A percentile compares a stretch with the other conserved stretches of the same genome.
phyloP scores from a whole-genome alignment of 768 basidiomycete genomes.

The Rubroboletus satanas region DNA sequence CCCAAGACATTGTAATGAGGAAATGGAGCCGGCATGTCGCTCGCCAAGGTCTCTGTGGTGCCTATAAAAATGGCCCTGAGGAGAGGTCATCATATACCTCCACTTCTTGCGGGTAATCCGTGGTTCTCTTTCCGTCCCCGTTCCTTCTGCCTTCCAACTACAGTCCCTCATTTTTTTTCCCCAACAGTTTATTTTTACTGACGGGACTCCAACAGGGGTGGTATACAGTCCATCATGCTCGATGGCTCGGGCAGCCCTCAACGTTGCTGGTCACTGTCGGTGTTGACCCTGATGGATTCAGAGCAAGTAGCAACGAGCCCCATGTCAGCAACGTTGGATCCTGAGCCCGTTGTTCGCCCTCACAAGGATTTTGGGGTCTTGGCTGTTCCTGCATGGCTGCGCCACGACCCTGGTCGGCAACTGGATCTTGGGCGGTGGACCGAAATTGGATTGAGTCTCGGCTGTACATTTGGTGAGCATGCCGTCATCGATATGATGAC shows the following conservation, averaged over 20 bases:
- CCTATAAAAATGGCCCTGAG: constrained; percentile 18
- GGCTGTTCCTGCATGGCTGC: constrained; percentile 41
- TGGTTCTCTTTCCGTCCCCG: constrained; percentile 1
- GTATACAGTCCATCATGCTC: constrained; percentile 2
- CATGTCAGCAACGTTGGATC: neutral
- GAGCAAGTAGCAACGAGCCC: neutral
- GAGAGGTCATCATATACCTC: constrained; percentile 1
- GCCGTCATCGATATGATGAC: constrained; percentile 1
- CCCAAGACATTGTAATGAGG: neutral
- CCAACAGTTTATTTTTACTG: neutral
- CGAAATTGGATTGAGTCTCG: constrained; percentile 45
- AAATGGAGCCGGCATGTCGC: neutral
- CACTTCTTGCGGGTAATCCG: neutral
- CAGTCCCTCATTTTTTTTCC: constrained; percentile 12
- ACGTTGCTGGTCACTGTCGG: constrained; percentile 17
- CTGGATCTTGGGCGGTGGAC: constrained; percentile 35
- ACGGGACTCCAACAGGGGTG: neutral
- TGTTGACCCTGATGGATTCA: constrained; percentile 7
- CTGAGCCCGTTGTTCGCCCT: neutral
- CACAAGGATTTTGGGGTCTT: constrained; percentile 42
- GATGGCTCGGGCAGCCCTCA: constrained; percentile 8
- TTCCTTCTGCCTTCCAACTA: constrained; percentile 11
- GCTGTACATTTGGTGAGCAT: constrained; percentile 43
- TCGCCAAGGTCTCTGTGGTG: constrained; percentile 1
- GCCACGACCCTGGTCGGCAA: constrained; percentile 39